phyloP scores from a whole-genome alignment of 192 early-diverging fungal genomes.

The Coemansia sp. region DNA sequence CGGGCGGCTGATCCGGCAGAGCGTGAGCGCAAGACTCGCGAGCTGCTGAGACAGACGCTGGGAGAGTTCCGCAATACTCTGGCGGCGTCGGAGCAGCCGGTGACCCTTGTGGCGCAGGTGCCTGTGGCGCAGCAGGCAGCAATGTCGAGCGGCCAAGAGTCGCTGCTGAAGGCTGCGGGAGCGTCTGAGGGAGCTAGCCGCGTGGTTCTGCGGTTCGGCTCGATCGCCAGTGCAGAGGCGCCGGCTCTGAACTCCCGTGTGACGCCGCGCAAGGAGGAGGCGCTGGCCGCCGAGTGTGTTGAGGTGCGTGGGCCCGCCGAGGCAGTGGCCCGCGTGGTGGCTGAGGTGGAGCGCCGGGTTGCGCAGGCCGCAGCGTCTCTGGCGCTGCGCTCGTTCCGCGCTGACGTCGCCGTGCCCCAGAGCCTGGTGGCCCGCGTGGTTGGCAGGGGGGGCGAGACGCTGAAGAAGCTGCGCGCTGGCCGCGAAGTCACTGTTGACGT shows the following conservation, averaged over 20 bases:
- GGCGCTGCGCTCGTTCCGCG: constrained; percentile 65
- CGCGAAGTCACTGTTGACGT: constrained; percentile 73
- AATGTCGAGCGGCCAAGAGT: constrained; percentile 73
- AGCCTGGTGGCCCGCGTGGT: constrained; percentile 71
- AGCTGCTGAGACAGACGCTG: constrained; percentile 53
- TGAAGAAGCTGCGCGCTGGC: constrained; percentile 76
- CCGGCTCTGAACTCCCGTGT: constrained; percentile 47
- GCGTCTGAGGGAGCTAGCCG: constrained; percentile 53
- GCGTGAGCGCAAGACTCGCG: constrained; percentile 59
- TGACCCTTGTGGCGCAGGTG: constrained; percentile 58
- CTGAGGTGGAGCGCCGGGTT: constrained; percentile 65
- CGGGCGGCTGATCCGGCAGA: constrained; percentile 47
- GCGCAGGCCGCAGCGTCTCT: constrained; percentile 71
- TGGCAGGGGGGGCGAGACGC: constrained; percentile 83
- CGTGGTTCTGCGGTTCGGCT: constrained; percentile 72
- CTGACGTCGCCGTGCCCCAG: constrained; percentile 71
- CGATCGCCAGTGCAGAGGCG: constrained; percentile 24
- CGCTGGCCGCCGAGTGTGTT: constrained; percentile 65
- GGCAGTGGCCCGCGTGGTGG: constrained; percentile 70
- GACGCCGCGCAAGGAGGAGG: constrained; percentile 42
- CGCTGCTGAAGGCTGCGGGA: constrained; percentile 53
- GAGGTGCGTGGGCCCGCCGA: constrained; percentile 77
- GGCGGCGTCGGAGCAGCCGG: constrained; percentile 63
- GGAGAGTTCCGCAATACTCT: constrained; percentile 70
- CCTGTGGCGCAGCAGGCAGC: constrained; percentile 74